Evolutionary conservation across 2,329 filamentous ascomycete genomes (phyloP), one percentile per base, ranked within the genome.

Genomic region (Aspergillus spinulosporus): DNA sequence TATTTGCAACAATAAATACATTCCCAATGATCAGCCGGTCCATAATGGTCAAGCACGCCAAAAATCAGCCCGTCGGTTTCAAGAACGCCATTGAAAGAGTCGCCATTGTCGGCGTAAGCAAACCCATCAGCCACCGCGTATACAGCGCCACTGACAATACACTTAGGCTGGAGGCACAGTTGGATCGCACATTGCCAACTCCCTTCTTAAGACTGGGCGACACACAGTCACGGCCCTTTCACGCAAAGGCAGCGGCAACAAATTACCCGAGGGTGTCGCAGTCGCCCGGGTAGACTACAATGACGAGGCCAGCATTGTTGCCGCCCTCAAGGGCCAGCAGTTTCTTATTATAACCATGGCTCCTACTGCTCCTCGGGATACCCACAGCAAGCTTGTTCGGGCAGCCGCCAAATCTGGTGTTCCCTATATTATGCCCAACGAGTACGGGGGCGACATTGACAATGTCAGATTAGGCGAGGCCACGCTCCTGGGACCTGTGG

Each of bases 351-450:
- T 86, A 52, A 83, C 82, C 8, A 66, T 87, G 57, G 59, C 74
- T 7, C 65, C 71, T 1, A 68, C 47, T 0, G 82, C 80, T 0
- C 74, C 80, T 0, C 67, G 58, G 0, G 78, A 79, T 6, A 76
- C 76, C 1, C 77, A 84, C 43, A 65, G 63, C 52, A 81, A 80
- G 58, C 72, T 87, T 14, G 70, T 85, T 57, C 68, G 74, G 5
- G 84, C 84, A 0, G 84, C 84, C 0, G 79, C 78, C 3, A 77
- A 78, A 34, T 83, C 84, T 0, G 78, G 79, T 1, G 75, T 87
- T 2, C 74, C 76, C 1, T 85, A 79, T 63, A 63, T 87, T 46
- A 73, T 86, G 64, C 84, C 83, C 1, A 86, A 85, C 61, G 71
- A 71, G 21, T 71, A 70, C 15, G 71, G 58, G 7, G 57, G 52